These are phyloP conservation scores for Asterella californica DNA, from an alignment of 225 moss, liverwort and hornwort genomes.

Conservation along the genomic window DNA sequence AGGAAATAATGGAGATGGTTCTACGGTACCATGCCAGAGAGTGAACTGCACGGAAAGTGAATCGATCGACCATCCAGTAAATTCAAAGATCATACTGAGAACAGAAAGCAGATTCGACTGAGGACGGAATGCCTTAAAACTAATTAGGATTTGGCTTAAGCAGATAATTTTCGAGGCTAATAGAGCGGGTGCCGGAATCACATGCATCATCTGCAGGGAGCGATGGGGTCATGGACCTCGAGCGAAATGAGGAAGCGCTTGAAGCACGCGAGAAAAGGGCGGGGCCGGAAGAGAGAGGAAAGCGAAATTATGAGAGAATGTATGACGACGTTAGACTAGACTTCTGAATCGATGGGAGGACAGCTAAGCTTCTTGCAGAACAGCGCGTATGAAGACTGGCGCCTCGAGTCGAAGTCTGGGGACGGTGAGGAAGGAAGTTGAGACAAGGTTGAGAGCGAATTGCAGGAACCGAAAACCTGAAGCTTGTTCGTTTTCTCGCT, in stretches of 20 bases:
- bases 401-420: neutral
- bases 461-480: neutral
- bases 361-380: neutral
- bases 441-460: neutral
- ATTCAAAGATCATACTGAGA: too few relatives aligned
- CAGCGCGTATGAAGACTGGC: neutral
- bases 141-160: too few relatives aligned
- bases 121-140: too few relatives aligned
- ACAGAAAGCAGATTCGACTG: too few relatives aligned
- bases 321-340: neutral
- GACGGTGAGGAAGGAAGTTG: neutral
- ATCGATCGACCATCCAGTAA: too few relatives aligned
- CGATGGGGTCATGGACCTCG: neutral
- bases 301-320: neutral
- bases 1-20: too few relatives aligned
- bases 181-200: neutral
- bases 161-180: too few relatives aligned
- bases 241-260: neutral
- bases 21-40: too few relatives aligned
- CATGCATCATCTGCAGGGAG: neutral
- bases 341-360: neutral
- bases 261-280: neutral
- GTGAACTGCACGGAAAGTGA: too few relatives aligned
- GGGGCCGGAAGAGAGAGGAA: neutral
- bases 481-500: neutral